These are phyloP conservation scores for Globisporangium carolinianum DNA, from an alignment of 352 stramenopile genomes.

Conservation along the genomic window DNA sequence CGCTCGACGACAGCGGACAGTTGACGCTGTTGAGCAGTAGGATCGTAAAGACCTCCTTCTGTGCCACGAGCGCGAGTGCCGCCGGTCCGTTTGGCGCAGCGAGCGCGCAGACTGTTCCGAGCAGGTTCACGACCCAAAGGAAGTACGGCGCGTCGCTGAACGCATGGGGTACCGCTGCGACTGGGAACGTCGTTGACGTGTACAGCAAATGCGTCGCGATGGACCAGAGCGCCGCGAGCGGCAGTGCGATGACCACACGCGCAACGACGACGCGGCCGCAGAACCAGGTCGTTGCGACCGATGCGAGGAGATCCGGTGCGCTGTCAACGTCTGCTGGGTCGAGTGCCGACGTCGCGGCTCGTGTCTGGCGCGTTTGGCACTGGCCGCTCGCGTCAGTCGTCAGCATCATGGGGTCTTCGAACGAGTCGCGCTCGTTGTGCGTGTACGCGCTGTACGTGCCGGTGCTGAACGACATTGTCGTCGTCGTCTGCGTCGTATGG, in stretches of 20 bases:
- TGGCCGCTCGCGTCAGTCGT: constrained; percentile 9
- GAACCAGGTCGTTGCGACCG: constrained; percentile 19
- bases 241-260: constrained; percentile 13
- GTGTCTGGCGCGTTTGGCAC: neutral
- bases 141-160: constrained; percentile 26
- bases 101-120: constrained; percentile 23
- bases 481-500: constrained; percentile 24
- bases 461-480: constrained; percentile 14
- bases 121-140: constrained; percentile 30
- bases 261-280: constrained; percentile 20
- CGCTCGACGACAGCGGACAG: constrained; percentile 19
- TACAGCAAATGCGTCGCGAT: constrained; percentile 19
- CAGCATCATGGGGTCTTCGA: constrained; percentile 19
- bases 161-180: constrained; percentile 19
- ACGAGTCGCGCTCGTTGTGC: constrained; percentile 29
- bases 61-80: constrained; percentile 25
- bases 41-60: constrained; percentile 32
- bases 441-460: constrained; percentile 11
- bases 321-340: constrained; percentile 22
- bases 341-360: constrained; percentile 13
- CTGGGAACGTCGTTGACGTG: constrained; percentile 20
- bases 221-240: constrained; percentile 25
- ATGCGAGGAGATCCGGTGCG: constrained; percentile 16
- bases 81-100: constrained; percentile 21
- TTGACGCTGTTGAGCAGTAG: constrained; percentile 33